These are phyloP conservation scores for Dictyostelium discoideum DNA, from an alignment of 78 protist genomes.

Conservation along the genomic window DNA sequence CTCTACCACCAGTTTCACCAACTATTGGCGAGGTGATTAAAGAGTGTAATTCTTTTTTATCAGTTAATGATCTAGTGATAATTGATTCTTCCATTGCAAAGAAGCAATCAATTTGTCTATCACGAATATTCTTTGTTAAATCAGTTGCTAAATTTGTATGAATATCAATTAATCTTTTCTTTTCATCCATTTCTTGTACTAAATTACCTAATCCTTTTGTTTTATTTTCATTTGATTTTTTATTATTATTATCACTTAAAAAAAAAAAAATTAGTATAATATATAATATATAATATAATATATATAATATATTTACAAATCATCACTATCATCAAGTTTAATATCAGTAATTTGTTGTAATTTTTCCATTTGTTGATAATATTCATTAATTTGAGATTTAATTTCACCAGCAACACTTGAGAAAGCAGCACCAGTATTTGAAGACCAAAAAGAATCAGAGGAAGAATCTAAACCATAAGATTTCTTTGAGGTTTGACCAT, in stretches of 20 bases:
- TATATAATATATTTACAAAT: not conserved
- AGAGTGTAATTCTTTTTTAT: constrained; percentile 65
- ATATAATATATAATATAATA: not conserved
- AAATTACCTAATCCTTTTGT: constrained; percentile 47
- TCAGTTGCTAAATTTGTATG: constrained; percentile 88
- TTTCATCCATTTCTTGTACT: constrained; percentile 77
- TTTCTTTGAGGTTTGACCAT: not conserved
- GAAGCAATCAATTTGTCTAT: constrained; percentile 84
- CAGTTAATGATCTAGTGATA: constrained; percentile 64
- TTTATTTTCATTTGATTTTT: not conserved
- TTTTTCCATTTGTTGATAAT: constrained; percentile 51
- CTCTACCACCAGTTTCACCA: constrained; percentile 68
- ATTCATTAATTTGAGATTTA: constrained; percentile 54
- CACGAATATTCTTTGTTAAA: constrained; percentile 82
- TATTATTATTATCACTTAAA: not conserved
- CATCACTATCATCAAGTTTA: constrained; percentile 14
- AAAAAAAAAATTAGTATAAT: not conserved
- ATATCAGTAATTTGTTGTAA: constrained; percentile 21
- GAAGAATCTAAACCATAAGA: constrained; percentile 84
- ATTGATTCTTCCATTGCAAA: constrained; percentile 81
- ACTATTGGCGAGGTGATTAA: constrained; percentile 60
- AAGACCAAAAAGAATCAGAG: constrained; percentile 88
- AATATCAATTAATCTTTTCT: constrained; percentile 84
- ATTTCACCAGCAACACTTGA: constrained; percentile 86
- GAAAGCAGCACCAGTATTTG: constrained; percentile 81